A percentile compares a stretch with the other conserved stretches of the same genome.
phyloP scores from a whole-genome alignment of 2,329 filamentous ascomycete species.

The Talaromyces sp. region DNA sequence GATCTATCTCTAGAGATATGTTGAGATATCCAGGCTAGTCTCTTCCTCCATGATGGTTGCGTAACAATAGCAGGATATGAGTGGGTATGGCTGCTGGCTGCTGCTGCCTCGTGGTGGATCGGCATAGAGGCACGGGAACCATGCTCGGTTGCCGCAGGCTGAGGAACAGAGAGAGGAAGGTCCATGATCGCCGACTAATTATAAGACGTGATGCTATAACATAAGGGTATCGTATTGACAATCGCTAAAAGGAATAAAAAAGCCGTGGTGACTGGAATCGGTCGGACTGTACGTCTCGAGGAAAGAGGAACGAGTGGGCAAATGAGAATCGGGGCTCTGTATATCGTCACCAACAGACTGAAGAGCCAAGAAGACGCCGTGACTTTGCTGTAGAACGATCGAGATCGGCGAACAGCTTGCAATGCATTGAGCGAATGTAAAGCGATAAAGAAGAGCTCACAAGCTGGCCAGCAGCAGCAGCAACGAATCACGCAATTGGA shows the following conservation, averaged over 20 bases:
- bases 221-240: neutral
- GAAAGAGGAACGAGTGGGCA: neutral
- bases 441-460: neutral
- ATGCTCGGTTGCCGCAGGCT: neutral
- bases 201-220: neutral
- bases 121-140: neutral
- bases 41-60: conserved; percentile 2
- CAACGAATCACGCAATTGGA: neutral
- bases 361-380: neutral
- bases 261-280: neutral
- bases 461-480: neutral
- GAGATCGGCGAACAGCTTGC: neutral
- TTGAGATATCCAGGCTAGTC: neutral
- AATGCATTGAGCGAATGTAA: neutral
- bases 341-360: neutral
- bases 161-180: neutral
- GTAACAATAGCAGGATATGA: neutral
- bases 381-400: neutral
- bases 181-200: neutral
- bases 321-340: neutral
- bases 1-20: neutral
- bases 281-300: neutral
- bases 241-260: neutral
- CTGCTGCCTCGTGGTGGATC: neutral
- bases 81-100: neutral